Evolutionary conservation across 495 filamentous ascomycete species (phyloP).

Genomic region (Aspergillus hancockii): DNA sequence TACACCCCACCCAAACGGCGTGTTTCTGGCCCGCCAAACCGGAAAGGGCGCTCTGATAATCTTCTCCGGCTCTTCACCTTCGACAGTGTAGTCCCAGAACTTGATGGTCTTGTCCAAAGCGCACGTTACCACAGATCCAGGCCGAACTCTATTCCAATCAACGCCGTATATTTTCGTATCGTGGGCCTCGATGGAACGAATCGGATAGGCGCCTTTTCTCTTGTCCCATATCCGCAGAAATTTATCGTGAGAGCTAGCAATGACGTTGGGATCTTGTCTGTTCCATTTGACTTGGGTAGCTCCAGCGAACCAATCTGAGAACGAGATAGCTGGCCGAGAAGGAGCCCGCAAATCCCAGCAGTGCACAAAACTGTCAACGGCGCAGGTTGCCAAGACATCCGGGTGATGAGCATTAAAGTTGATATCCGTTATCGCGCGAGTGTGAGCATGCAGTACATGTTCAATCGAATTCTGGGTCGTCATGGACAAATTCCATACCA

Average conservation of each 20-base stretch:
- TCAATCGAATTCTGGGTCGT: conserved; percentile 75
- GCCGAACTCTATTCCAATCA: conserved; percentile 83
- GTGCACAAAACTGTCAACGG: conserved; percentile 90
- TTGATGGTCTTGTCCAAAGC: conserved; percentile 91
- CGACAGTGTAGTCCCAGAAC: conserved; percentile 81
- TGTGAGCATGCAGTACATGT: conserved; percentile 86
- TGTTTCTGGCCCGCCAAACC: conserved; percentile 91
- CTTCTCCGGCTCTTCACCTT: conserved; percentile 65
- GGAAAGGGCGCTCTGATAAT: conserved; percentile 81
- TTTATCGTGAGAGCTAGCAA: conserved; percentile 88
- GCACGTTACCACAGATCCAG: conserved; percentile 77
- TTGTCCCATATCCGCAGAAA: conserved; percentile 90
- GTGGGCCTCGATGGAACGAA: conserved; percentile 84
- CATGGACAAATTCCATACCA: conserved; percentile 92
- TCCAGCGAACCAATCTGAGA: conserved; percentile 93
- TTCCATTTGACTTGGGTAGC: conserved; percentile 97
- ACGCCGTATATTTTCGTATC: conserved; percentile 95
- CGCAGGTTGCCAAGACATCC: conserved; percentile 85
- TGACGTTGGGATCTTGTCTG: conserved; percentile 76
- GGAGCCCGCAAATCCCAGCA: conserved; percentile 87
- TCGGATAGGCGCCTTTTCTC: conserved; percentile 73
- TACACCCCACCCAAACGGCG: conserved; percentile 84
- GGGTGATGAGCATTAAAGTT: conserved; percentile 95
- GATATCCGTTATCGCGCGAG: conserved; percentile 90
- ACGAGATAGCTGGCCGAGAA: conserved; percentile 72